Percentiles rank a stretch among this genome's conserved stretches.
Conservation (phyloP, 106 monocot species). For the Cymbidium sinense region DNA sequence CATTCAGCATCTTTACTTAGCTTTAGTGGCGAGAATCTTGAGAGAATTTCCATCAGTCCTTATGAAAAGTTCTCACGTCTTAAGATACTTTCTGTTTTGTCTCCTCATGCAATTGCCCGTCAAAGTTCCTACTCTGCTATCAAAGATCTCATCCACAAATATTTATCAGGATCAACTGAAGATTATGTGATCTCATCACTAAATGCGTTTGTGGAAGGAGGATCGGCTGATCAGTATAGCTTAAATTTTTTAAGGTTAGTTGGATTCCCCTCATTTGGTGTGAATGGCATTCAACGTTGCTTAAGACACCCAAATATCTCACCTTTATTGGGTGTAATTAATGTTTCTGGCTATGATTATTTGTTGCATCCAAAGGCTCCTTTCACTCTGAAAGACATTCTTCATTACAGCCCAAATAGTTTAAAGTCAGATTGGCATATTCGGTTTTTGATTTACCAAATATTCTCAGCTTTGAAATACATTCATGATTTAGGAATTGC, state of each 20-base stretch:
- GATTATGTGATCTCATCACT: conserved; percentile 69
- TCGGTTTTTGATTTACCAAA: conserved; percentile 76
- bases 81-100: conserved; percentile 29
- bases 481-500: conserved; percentile 63
- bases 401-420: conserved; percentile 68
- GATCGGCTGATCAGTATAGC: conserved; percentile 25
- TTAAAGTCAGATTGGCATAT: conserved; percentile 83
- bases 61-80: conserved; percentile 2
- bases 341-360: conserved; percentile 31
- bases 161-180: conserved; percentile 45
- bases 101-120: conserved; percentile 26
- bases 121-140: conserved; percentile 29
- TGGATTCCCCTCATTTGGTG: conserved; percentile 50
- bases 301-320: conserved; percentile 84
- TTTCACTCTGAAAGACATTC: conserved; percentile 64
- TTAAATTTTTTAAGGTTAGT: conserved; percentile 50
- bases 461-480: conserved; percentile 62
- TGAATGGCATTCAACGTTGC: conserved; percentile 15
- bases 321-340: conserved; percentile 61
- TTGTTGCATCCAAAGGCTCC: conserved; percentile 58
- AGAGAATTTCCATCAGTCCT: conserved; percentile 2
- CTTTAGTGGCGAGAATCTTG: conserved; percentile 5
- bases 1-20: conserved; percentile 3
- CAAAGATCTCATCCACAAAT: conserved; percentile 35
- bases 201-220: conserved; percentile 48